Conservation (phyloP, 2,329 filamentous ascomycete species). For the Fonsecaea pugnacius region DNA sequence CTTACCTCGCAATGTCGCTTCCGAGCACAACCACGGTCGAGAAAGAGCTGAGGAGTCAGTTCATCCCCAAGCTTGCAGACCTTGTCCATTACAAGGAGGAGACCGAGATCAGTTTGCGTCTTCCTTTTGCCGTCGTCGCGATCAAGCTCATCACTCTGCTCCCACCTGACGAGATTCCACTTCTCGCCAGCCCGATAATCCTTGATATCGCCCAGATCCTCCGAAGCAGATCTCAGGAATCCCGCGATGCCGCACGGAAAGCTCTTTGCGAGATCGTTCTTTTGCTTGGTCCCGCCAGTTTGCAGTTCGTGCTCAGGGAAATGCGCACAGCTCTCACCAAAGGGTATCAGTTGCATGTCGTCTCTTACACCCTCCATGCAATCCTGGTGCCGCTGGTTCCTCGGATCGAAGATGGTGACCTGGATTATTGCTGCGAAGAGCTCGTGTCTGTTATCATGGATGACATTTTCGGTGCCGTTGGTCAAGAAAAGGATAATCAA, state of each 20-base stretch:
- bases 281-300: conserved; percentile 78
- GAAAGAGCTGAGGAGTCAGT: conserved; percentile 72
- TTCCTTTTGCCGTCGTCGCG: conserved; percentile 85
- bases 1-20: conserved; percentile 64
- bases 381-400: conserved; percentile 78
- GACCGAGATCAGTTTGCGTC: conserved; percentile 86
- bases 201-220: conserved; percentile 93
- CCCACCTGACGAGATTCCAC: conserved; percentile 71
- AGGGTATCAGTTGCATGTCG: conserved; percentile 91
- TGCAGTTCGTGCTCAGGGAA: conserved; percentile 93
- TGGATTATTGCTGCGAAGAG: conserved; percentile 82
- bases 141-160: conserved; percentile 85
- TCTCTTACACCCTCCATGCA: conserved; percentile 93
- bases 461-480: conserved; percentile 89
- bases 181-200: conserved; percentile 78
- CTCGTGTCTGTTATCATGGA: conserved; percentile 91
- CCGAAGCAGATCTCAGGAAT: conserved; percentile 83
- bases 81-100: conserved; percentile 96
- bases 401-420: conserved; percentile 74
- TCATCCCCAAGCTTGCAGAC: conserved; percentile 77
- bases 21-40: conserved; percentile 70
- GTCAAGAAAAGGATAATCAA: conserved; percentile 95
- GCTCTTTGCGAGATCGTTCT: conserved; percentile 83
- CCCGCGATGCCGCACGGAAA: conserved; percentile 86
- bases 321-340: conserved; percentile 78